Base-by-base conservation (phyloP, 768 basidiomycete species). In the Lentinula edodes region DNA sequence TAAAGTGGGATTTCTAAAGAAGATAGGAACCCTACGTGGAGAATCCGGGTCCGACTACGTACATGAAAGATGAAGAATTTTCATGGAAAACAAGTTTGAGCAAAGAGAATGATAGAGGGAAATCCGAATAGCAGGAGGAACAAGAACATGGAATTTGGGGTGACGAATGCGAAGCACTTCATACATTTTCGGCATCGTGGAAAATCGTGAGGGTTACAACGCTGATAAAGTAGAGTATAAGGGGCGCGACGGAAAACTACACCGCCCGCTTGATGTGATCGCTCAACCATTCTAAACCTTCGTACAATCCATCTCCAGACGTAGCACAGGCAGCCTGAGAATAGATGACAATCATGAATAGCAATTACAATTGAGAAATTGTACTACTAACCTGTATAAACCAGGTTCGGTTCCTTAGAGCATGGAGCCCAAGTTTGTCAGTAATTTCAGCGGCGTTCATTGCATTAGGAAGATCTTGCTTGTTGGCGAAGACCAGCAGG, bases 381-480 rank as follows among this genome's bases (percentile, higher is more conserved):
- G 35, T 46, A 46, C 28, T 51, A 77, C 86, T 66, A 61, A 90
- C 92, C 86, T 94, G 92, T 68, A 98, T 96, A 75, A 93, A 96
- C 97, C 97, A 99, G 64, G 91, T 93, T 78, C 97, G 83, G 81
- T 98, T 92, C 74, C 95, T 89, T 69, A 99, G 88, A 57, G 93
- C 92, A 73, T 98, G 96, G 57, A 99, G 90, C 64, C 97, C 96
- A 69, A 99, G 93, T 77, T 98, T 98, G 79, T 99, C 97, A 62
- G 97, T 98, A 71, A 99, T 97, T 78, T 99, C 97, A 65, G 95
- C 91, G 45, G 96, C 96, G 73, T 95, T 96, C 95, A 98, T 98
- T 66, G 96, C 97, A 74, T 99, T 98, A 66, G 97, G 97, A 72
- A 99, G 79, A 87, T 99, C 97, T 79, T 99, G 97, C 82, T 99